Evolutionary conservation across 2,329 filamentous ascomycete genomes (phyloP).

Genomic region (Hymenotorrendiella dingleyae): DNA sequence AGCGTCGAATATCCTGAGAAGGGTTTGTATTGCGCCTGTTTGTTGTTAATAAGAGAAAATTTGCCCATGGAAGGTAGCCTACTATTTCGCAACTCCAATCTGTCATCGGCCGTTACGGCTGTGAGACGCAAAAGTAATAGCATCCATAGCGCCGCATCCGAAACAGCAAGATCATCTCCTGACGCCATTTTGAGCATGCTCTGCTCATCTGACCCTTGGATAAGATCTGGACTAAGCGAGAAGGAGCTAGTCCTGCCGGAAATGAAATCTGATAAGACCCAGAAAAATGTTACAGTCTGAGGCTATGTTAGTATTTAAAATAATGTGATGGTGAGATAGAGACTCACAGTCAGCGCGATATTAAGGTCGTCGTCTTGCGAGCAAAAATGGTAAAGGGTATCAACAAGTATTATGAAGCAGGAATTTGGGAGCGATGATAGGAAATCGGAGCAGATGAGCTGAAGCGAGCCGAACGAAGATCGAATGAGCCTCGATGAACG

Average conservation of each 20-base stretch:
- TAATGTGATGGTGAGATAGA: background rate
- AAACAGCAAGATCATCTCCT: conserved; percentile 51
- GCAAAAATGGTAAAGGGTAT: conserved; percentile 84
- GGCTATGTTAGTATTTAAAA: background rate
- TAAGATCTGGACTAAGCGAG: conserved; percentile 51
- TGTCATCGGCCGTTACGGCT: conserved; percentile 63
- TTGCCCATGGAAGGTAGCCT: conserved; percentile 26
- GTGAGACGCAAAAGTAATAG: conserved; percentile 66
- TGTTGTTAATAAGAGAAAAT: too few relatives aligned
- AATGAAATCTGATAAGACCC: conserved; percentile 88
- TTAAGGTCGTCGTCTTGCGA: conserved; percentile 89
- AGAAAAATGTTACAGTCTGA: conserved; percentile 88
- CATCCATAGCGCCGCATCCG: conserved; percentile 72
- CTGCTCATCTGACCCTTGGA: conserved; percentile 50
- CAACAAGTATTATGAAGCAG: conserved; percentile 72
- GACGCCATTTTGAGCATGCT: conserved; percentile 53
- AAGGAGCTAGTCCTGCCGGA: conserved; percentile 53
- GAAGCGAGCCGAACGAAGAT: conserved; percentile 80
- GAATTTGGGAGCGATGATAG: conserved; percentile 64
- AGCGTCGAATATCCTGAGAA: conserved; percentile 86
- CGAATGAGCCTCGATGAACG: conserved; percentile 71
- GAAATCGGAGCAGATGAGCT: conserved; percentile 94
- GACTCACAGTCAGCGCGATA: conserved; percentile 77
- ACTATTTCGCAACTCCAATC: conserved; percentile 74
- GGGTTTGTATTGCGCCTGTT: conserved; percentile 73